These are phyloP conservation scores for Sarocladiaceae sp. DNA, from an alignment of 2,329 filamentous ascomycete species.

Conservation along the genomic window DNA sequence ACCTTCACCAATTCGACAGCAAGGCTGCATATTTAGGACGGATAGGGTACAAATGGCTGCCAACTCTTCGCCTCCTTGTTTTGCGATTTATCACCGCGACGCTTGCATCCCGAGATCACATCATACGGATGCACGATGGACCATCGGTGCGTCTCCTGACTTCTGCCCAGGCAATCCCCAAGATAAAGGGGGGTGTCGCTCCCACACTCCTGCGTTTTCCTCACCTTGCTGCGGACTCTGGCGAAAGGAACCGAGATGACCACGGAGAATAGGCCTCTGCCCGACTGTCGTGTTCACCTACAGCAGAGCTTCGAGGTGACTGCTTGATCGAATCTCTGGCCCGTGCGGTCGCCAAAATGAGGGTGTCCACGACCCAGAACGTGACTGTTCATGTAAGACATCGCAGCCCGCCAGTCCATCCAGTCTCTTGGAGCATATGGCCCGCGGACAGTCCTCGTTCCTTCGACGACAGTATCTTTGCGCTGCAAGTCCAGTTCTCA, in stretches of 20 bases:
- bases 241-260: background rate
- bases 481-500: background rate
- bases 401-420: constrained; percentile 7
- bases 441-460: background rate
- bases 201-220: background rate
- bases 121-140: constrained; percentile 9
- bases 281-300: background rate
- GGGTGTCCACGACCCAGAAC: constrained; percentile 6
- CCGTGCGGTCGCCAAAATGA: background rate
- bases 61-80: constrained; percentile 1
- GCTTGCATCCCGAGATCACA: constrained; percentile 9
- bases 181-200: background rate
- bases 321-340: background rate
- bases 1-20: background rate
- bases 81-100: constrained; percentile 1
- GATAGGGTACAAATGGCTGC: background rate
- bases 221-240: background rate
- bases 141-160: constrained; percentile 9
- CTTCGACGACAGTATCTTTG: background rate
- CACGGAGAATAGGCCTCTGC: background rate
- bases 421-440: background rate
- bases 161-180: background rate
- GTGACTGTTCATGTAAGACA: constrained; percentile 10
- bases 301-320: background rate
- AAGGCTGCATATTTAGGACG: constrained; percentile 1